Evolutionary conservation across 192 early-diverging fungal genomes (phyloP), one percentile per base, ranked within the genome.

Genomic region (Mortierella antarctica): DNA sequence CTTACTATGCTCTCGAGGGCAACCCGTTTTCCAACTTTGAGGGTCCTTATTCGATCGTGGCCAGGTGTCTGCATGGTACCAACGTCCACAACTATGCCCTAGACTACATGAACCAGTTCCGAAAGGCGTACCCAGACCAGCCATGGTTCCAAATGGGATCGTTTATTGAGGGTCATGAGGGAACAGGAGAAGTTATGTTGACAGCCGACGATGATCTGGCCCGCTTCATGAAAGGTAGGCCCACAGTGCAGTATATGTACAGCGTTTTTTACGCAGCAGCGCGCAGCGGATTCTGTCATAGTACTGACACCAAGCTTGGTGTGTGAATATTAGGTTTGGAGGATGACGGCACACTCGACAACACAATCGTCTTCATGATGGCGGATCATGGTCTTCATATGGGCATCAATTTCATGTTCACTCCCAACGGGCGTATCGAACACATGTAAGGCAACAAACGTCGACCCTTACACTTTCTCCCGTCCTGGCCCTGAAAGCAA

Each of bases 21-120:
- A 86, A 86, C 57, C 65, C 87, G 9, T 89, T 82, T 73, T 84
- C 86, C 7, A 89, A 89, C 65, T 89, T 85, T 58, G 74, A 78
- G 31, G 84, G 84, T 0, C 84, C 84, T 14, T 83, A 72, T 9
- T 85, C 84, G 44, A 77, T 85, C 42, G 67, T 65, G 6, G 53
- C 58, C 31, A 63, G 84, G 57, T 85, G 84, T 65, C 53, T 83
- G 21, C 78, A 82, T 61, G 84, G 84, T 0, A 40, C 47, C 12
- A 79, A 85, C 51, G 84, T 85, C 15, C 84, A 85, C 18, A 72
- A 72, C 31, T 62, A 85, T 62, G 84, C 76, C 1, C 65, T 85
- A 20, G 76, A 83, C 8, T 85, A 85, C 57, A 69, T 83, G 62
- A 72, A 84, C 52, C 75, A 79, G 67, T 71, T 84, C 57, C 63